Percentiles rank a stretch among this genome's conserved stretches.
phyloP scores from a whole-genome alignment of 371 early-diverging fungal species.

The Apophysomyces elegans region DNA sequence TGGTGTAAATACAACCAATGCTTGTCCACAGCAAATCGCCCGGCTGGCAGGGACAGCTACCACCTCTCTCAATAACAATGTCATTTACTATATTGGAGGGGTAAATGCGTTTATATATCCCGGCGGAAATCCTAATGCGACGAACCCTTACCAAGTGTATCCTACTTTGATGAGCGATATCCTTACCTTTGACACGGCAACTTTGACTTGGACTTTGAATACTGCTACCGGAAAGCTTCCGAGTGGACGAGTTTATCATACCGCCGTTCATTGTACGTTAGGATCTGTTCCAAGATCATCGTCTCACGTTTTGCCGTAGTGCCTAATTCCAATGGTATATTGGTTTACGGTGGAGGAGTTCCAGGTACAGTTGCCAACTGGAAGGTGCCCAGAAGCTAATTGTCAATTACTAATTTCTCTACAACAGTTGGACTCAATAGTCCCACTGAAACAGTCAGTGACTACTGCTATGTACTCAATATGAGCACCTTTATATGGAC shows the following conservation, averaged over 20 bases:
- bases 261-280: background rate
- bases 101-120: background rate
- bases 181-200: background rate
- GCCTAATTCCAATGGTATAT: background rate
- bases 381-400: background rate
- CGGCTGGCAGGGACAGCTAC: background rate
- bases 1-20: background rate
- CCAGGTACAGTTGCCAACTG: background rate
- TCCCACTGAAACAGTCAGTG: background rate
- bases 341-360: background rate
- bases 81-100: background rate
- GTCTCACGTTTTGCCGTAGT: background rate
- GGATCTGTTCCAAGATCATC: background rate
- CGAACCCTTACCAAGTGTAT: background rate
- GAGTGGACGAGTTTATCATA: background rate
- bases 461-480: background rate
- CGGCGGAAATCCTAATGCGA: background rate
- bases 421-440: background rate
- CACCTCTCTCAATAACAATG: background rate
- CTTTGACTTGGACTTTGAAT: background rate
- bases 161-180: background rate
- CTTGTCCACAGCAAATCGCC: background rate
- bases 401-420: background rate
- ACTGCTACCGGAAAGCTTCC: background rate
- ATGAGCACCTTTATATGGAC: background rate